Evolutionary conservation across 495 filamentous ascomycete genomes (phyloP), one percentile per base, ranked within the genome.

Genomic region (Clohesyomyces aquaticus): DNA sequence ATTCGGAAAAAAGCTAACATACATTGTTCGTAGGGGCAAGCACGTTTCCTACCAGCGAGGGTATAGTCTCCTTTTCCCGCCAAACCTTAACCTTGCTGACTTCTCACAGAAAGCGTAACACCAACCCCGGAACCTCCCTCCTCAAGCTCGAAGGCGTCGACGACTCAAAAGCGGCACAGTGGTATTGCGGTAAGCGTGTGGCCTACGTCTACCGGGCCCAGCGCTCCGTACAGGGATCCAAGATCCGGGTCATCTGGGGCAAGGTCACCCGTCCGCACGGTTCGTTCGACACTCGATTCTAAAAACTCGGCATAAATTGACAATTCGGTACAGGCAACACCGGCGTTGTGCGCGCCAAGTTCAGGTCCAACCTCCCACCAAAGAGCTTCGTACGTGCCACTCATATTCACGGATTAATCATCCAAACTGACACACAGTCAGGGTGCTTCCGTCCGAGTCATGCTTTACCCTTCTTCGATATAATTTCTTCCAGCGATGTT

Each of bases 221-320:
- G 81, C 88, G 85, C 80, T 91, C 96, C 82, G 82, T 93, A 71
- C 90, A 91, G 72, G 94, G 94, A 75, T 91, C 91, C 77, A 96
- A 98, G 86, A 92, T 98, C 78, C 83, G 93, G 75, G 93, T 97
- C 66, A 98, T 98, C 81, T 98, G 95, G 94, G 95, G 95, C 80
- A 98, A 96, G 84, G 86, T 98, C 74, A 96, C 92, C 73, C 85
- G 91, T 73, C 86, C 91, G 43, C 43, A 47, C 43, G 43, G 43
- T 22, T 18, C 32, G 32, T 38, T 14, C 32, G 6, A 6, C 32
- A 6, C 14, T 14, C 32, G 32, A n/a, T n/a, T 38, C 32, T 38
- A 6, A 14, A 38, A 14, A 38, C 14, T 6, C 25, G 19, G 32
- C 16, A 38, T 41, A 23, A 59, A 38, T 18, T 54, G 26, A 41